A percentile compares a stretch with the other conserved stretches of the same genome.
These are phyloP conservation scores for Elsinoe batatas DNA, from an alignment of 2,329 filamentous ascomycete species.

Conservation along the genomic window DNA sequence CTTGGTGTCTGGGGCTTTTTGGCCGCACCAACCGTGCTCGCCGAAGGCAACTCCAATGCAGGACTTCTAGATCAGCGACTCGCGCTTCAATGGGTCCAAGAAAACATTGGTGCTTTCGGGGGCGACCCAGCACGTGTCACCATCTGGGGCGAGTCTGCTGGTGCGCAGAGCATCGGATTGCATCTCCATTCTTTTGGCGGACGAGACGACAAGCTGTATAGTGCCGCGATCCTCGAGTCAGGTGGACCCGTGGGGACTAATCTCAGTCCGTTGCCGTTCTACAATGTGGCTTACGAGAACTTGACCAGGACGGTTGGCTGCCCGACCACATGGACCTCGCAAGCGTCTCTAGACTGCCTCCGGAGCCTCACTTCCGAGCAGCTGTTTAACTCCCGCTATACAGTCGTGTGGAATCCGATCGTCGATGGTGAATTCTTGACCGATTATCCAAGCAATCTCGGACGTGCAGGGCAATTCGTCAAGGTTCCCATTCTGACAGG, in stretches of 20 bases:
- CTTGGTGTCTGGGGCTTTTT: slow-evolving; percentile 46
- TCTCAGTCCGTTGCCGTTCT: slow-evolving; percentile 16
- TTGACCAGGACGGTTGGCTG: slow-evolving; percentile 17
- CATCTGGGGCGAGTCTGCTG: slow-evolving; percentile 50
- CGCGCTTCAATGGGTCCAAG: slow-evolving; percentile 50
- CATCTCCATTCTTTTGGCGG: slow-evolving; percentile 33
- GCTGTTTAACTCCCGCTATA: slow-evolving; percentile 17
- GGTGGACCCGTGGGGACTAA: slow-evolving; percentile 28
- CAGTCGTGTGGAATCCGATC: slow-evolving; percentile 23
- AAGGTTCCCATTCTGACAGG: slow-evolving; percentile 39
- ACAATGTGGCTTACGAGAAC: slow-evolving; percentile 15
- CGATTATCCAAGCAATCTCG: slow-evolving; percentile 39
- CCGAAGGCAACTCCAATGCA: slow-evolving; percentile 44
- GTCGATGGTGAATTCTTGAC: slow-evolving; percentile 42
- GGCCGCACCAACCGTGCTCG: slow-evolving; percentile 34
- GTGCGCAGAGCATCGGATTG: slow-evolving; percentile 31
- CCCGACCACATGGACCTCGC: slow-evolving; percentile 16
- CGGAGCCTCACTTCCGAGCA: slow-evolving; percentile 15
- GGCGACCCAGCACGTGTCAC: slow-evolving; percentile 51
- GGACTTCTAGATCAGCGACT: slow-evolving; percentile 54
- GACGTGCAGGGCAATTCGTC: slow-evolving; percentile 34
- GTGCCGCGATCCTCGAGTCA: slow-evolving; percentile 33
- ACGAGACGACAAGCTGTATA: slow-evolving; percentile 35
- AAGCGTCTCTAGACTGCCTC: slow-evolving; percentile 15
- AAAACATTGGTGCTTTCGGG: slow-evolving; percentile 51